Percentiles rank a stretch among this genome's conserved stretches.
phyloP scores from a whole-genome alignment of 2,329 filamentous ascomycete species.

The Phialemonium atrogriseum region DNA sequence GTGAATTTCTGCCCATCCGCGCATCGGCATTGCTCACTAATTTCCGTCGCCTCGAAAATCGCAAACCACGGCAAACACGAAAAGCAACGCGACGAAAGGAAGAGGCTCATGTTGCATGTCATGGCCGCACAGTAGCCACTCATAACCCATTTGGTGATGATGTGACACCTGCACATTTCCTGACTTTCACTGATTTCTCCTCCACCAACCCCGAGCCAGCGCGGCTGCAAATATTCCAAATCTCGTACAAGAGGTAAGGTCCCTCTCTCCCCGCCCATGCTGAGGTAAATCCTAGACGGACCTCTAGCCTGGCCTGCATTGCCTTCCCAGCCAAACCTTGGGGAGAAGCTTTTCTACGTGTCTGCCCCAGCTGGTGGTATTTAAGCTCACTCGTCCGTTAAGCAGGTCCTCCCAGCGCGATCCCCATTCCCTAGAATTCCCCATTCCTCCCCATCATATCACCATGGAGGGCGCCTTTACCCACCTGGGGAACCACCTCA shows the following conservation, averaged over 20 bases:
- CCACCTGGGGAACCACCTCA: conserved; percentile 77
- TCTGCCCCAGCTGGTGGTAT: no score
- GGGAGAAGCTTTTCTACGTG: no score
- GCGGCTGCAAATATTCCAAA: neutral
- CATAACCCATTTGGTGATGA: conserved; percentile 1
- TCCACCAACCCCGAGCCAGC: neutral
- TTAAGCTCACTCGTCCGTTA: no score
- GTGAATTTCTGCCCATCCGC: conserved; percentile 1
- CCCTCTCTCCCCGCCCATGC: no score
- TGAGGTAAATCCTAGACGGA: no score
- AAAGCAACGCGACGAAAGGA: no score
- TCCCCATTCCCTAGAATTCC: no score
- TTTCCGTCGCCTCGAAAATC: conserved; percentile 8
- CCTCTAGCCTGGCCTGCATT: no score
- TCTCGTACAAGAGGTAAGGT: neutral
- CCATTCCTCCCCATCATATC: conserved; percentile 14
- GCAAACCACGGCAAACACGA: conserved; percentile 7
- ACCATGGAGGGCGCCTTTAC: conserved; percentile 83
- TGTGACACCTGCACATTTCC: conserved; percentile 1
- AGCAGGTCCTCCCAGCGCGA: no score
- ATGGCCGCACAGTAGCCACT: conserved; percentile 1
- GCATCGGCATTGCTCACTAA: conserved; percentile 1
- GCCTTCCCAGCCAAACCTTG: no score
- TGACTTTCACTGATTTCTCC: conserved; percentile 1
- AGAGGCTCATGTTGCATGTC: neutral